These are phyloP conservation scores for carrot (Daucus carota) DNA, from an alignment of 129 eudicot genomes.

Conservation along the genomic window DH1_v3.0 NC_030387.2:35542001-35542500, in stretches of 20 bases:
- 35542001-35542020: neutral
- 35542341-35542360: neutral
- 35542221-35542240: slow-evolving; percentile 90
- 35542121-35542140: neutral
- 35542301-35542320: neutral
- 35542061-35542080: neutral
- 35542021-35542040: neutral
- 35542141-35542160: slow-evolving; percentile 9
- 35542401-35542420: neutral
- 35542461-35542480: too few relatives aligned
- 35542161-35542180: slow-evolving; percentile 41
- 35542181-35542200: slow-evolving; percentile 86
- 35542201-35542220: slow-evolving; percentile 76
- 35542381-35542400: neutral
- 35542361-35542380: neutral
- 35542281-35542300: slow-evolving; percentile 31
- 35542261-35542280: slow-evolving; percentile 94
- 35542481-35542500: neutral
- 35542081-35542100: neutral
- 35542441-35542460: too few relatives aligned
- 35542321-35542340: neutral
- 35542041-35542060: neutral
- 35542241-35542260: slow-evolving; percentile 76
- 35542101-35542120: neutral
- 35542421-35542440: neutral